phyloP scores from a whole-genome alignment of 192 early-diverging fungal species.

The Gamsiella multidivaricata region DNA sequence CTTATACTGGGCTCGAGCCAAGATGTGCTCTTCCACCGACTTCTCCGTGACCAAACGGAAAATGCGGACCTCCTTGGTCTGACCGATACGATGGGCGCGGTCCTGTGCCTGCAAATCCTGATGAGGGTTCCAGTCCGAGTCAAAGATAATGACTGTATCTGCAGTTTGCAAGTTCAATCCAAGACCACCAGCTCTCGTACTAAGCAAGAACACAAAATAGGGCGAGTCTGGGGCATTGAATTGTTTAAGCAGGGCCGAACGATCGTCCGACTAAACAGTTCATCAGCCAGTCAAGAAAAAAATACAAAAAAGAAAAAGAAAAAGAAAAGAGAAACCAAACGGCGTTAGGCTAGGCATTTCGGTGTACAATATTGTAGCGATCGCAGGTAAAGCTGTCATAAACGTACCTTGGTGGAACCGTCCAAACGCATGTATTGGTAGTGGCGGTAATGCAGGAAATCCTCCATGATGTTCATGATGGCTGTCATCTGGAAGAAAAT shows the following conservation, averaged over 20 bases:
- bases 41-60: conserved; percentile 91
- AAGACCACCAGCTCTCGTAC: conserved; percentile 95
- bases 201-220: conserved; percentile 91
- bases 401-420: conserved; percentile 81
- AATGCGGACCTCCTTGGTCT: conserved; percentile 97
- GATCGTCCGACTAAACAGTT: conserved; percentile 87
- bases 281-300: background rate
- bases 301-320: conserved; percentile 1
- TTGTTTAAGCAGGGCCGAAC: conserved; percentile 76
- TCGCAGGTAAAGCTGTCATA: background rate
- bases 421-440: conserved; percentile 87
- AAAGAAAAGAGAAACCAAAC: too few relatives aligned
- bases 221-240: conserved; percentile 88
- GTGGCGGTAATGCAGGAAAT: conserved; percentile 84
- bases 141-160: conserved; percentile 98
- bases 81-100: conserved; percentile 99
- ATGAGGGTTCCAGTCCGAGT: conserved; percentile 99
- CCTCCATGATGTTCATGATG: conserved; percentile 98
- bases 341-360: background rate
- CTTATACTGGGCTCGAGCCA: conserved; percentile 94
- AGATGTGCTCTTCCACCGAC: conserved; percentile 94
- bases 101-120: conserved; percentile 99
- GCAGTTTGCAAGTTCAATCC: conserved; percentile 97
- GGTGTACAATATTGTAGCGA: too few relatives aligned
- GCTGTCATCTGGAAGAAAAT: conserved; percentile 89